Evolutionary conservation across 345 rosid genomes (phyloP), one percentile per base, ranked within the genome.

Genomic region (Syzygium aqueum): DNA sequence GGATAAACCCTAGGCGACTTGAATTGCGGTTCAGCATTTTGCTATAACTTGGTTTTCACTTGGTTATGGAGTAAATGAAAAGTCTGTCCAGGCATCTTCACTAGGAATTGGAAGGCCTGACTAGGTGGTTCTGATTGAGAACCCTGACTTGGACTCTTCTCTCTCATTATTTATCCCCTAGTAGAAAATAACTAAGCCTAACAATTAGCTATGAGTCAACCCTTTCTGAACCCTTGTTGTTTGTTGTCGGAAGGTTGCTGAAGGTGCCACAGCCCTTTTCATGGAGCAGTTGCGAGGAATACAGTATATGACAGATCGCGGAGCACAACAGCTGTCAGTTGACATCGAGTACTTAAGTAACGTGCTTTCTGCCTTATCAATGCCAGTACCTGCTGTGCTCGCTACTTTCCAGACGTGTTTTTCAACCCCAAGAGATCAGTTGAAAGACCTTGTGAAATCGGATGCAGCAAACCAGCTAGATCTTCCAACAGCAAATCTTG

Each of bases 291-390:
- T 97, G 88, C 92, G 99, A 77, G 99, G 98, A 27, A 95, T 97
- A 90, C 98, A 95, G 90, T 91, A 95, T 86, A 87, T 95, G 84
- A 93, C 99, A 77, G 99, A 97, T 86, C 95, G 94, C n/a, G 99
- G 99, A 85, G 98, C 99, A 10, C 97, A 93, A 78, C 99, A 97
- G 86, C 96, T 97, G 7, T 93, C 96, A 25, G 98, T 89, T 46
- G 99, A 97, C 90, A 97, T 97, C 5, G 98, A 97, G 89, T 97
- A 97, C 83, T 93, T 97, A 93, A 97, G 98, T 84, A 97, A 96
- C 85, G 99, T 97, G 90, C 99, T 96, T 53, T 92, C 96, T 51
- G 99, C 99, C 78, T 91, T 97, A 21, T 95, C 98, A 8, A 95
- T 97, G 98, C 96, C 97, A 21, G 91, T 93, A 43, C 99, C 98